phyloP scores from a whole-genome alignment of 371 early-diverging fungal genomes.

The Mucor ambiguus region DNA sequence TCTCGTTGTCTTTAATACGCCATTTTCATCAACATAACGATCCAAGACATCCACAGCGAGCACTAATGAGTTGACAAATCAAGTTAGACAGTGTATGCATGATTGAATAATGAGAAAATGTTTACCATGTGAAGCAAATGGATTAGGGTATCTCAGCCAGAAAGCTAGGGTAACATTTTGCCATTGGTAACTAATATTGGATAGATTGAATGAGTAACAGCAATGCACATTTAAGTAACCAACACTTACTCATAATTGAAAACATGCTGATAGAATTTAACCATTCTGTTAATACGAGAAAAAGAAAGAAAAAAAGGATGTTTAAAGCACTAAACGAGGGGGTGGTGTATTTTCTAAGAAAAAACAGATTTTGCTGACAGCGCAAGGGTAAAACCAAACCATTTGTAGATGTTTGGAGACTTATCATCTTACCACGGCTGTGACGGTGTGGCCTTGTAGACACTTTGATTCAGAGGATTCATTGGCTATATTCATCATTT shows the following conservation, averaged over 20 bases:
- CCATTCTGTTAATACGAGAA: constrained; percentile 7
- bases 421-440: background rate
- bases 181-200: constrained; percentile 71
- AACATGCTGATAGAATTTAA: constrained; percentile 72
- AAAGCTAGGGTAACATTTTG: constrained; percentile 86
- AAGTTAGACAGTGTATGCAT: background rate
- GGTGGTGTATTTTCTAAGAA: constrained; percentile 1
- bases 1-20: constrained; percentile 84
- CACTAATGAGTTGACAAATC: constrained; percentile 37
- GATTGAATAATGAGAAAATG: background rate
- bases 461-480: background rate
- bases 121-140: constrained; percentile 91
- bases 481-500: constrained; percentile 2
- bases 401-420: background rate
- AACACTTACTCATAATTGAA: constrained; percentile 69
- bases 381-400: constrained; percentile 19
- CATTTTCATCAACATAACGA: constrained; percentile 80
- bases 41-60: constrained; percentile 90
- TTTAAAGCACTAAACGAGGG: background rate
- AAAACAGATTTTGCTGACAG: constrained; percentile 5
- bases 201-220: background rate
- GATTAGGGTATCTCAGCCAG: constrained; percentile 96
- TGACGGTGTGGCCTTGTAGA: constrained; percentile 4
- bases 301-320: background rate
- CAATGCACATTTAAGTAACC: background rate